Conservation (phyloP, 345 rosid genomes). For the Eucalyptus caleyi region DNA sequence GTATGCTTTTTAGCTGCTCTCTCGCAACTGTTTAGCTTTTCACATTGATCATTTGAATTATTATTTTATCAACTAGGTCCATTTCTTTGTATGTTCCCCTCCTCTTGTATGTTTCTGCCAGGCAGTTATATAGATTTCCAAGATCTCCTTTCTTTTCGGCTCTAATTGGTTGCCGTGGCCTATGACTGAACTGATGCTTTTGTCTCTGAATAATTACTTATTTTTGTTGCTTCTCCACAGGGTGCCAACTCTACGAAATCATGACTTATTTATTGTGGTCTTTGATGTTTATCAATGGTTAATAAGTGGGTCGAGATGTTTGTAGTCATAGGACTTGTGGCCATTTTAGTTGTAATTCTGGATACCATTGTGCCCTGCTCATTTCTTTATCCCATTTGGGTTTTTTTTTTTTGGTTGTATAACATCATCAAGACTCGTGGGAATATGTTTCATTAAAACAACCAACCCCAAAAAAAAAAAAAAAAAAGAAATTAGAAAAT, state of each 20-base stretch:
- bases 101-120: background rate
- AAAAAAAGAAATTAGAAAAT: background rate
- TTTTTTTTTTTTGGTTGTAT: background rate
- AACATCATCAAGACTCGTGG: background rate
- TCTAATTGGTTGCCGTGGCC: background rate
- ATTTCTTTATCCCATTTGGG: background rate
- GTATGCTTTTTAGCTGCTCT: slow-evolving; percentile 4
- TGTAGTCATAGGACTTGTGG: background rate
- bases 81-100: background rate
- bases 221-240: background rate
- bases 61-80: background rate
- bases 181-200: background rate
- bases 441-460: background rate
- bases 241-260: background rate
- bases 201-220: background rate
- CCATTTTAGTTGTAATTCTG: background rate
- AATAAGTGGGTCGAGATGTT: background rate
- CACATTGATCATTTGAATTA: background rate
- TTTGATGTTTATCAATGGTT: background rate
- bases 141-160: background rate
- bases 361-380: background rate
- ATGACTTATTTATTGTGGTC: background rate
- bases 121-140: background rate
- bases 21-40: background rate
- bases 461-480: too few species aligned